A percentile compares a stretch with the other conserved stretches of the same genome.
Evolutionary conservation across 805 yeast species (phyloP).

Genomic region (Kodamaea laetipori): DNA sequence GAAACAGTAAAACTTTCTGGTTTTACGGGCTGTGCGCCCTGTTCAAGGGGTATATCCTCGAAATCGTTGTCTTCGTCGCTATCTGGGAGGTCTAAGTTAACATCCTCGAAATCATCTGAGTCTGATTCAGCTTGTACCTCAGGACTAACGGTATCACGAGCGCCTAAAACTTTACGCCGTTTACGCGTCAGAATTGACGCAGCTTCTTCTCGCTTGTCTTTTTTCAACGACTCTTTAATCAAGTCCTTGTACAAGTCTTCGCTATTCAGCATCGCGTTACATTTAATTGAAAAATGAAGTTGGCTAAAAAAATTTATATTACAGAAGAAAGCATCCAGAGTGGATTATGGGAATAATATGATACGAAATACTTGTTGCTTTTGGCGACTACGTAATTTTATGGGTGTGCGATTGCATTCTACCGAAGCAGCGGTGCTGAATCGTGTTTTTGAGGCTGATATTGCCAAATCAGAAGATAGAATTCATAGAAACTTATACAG

Average conservation of each 20-base stretch:
- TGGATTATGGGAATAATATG: constrained; percentile 2
- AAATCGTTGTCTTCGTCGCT: constrained; percentile 16
- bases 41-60: constrained; percentile 21
- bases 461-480: background rate
- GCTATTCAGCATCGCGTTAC: background rate
- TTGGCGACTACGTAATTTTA: constrained; percentile 1
- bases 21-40: background rate
- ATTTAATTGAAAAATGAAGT: no score
- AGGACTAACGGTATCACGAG: background rate
- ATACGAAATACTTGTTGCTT: background rate
- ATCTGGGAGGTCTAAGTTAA: constrained; percentile 6
- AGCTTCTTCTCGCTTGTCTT: background rate
- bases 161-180: background rate
- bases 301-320: background rate
- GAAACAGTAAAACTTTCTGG: constrained; percentile 10
- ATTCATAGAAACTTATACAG: constrained; percentile 6
- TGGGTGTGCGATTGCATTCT: background rate
- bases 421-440: background rate
- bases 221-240: constrained; percentile 1
- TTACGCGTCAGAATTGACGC: background rate
- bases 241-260: constrained; percentile 3
- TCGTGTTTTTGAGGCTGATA: background rate
- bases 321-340: background rate
- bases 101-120: constrained; percentile 10
- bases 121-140: background rate